A percentile compares a stretch with the other conserved stretches of the same genome.
phyloP scores from a whole-genome alignment of 345 rosid genomes.

The Durio zibethinus region DNA sequence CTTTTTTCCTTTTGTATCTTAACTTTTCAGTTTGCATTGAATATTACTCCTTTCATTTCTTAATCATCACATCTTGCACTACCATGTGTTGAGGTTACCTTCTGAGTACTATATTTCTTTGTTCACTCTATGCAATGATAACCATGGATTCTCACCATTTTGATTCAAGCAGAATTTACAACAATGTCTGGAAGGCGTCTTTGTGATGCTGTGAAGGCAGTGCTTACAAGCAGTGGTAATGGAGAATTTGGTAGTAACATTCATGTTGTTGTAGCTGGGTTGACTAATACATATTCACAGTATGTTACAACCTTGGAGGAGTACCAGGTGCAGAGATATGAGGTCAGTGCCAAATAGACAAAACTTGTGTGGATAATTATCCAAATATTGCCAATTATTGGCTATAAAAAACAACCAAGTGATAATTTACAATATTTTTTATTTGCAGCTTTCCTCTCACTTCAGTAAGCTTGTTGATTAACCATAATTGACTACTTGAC shows the following conservation, averaged over 20 bases:
- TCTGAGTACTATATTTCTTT: not conserved
- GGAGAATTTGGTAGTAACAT: constrained; percentile 40
- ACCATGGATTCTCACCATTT: constrained; percentile 2
- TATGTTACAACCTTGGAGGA: constrained; percentile 94
- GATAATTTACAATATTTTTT: not conserved
- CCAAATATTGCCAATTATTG: not conserved
- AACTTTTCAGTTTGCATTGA: not conserved
- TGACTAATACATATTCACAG: constrained; percentile 91
- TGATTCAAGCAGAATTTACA: constrained; percentile 66
- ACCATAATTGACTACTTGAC: not conserved
- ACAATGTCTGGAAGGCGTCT: constrained; percentile 99
- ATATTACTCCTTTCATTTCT: not conserved
- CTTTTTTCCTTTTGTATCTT: constrained; percentile 1
- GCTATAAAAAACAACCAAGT: not conserved
- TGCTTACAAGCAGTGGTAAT: constrained; percentile 50
- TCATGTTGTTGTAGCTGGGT: constrained; percentile 89
- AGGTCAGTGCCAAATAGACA: constrained; percentile 44
- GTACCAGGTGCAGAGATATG: constrained; percentile 90
- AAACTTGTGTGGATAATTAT: not conserved
- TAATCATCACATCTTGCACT: not conserved
- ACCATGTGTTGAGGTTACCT: not conserved
- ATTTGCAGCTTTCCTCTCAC: not conserved
- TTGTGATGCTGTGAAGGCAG: constrained; percentile 79
- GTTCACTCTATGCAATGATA: not conserved
- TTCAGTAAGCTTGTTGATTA: not conserved